A percentile compares a stretch with the other conserved stretches of the same genome.
Evolutionary conservation across 2,329 filamentous ascomycete species (phyloP).

Genomic region (Akanthomyces muscarius): DNA sequence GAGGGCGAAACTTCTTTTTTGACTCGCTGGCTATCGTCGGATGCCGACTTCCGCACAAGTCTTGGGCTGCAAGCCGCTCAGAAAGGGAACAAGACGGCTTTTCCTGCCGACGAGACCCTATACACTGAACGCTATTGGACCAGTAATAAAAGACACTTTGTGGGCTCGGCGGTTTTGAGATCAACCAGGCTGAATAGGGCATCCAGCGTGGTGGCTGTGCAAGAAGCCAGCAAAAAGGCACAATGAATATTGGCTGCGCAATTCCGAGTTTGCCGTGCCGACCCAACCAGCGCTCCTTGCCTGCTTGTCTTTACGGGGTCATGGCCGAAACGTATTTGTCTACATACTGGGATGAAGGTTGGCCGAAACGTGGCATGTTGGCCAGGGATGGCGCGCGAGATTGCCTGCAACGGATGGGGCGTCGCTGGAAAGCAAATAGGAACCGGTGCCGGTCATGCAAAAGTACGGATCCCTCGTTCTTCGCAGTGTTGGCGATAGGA

Average conservation of each 20-base stretch:
- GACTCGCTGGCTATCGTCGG: background rate
- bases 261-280: conserved; percentile 16
- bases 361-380: background rate
- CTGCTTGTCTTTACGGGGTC: background rate
- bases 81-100: background rate
- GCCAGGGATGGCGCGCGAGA: background rate
- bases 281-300: background rate
- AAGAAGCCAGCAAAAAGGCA: background rate
- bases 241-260: background rate
- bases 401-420: background rate
- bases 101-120: background rate
- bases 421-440: background rate
- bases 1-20: background rate
- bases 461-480: background rate
- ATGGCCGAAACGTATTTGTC: background rate
- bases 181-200: background rate
- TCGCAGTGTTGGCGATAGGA: background rate
- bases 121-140: background rate
- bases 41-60: background rate
- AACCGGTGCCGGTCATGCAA: background rate
- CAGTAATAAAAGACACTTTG: background rate
- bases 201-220: conserved; percentile 7
- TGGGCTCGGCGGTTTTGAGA: background rate
- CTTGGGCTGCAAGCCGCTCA: background rate
- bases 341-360: background rate